Evolutionary conservation across 2,329 filamentous ascomycete species (phyloP), one percentile per base, ranked within the genome.

Genomic region (Aspergillus carbonarius): DNA sequence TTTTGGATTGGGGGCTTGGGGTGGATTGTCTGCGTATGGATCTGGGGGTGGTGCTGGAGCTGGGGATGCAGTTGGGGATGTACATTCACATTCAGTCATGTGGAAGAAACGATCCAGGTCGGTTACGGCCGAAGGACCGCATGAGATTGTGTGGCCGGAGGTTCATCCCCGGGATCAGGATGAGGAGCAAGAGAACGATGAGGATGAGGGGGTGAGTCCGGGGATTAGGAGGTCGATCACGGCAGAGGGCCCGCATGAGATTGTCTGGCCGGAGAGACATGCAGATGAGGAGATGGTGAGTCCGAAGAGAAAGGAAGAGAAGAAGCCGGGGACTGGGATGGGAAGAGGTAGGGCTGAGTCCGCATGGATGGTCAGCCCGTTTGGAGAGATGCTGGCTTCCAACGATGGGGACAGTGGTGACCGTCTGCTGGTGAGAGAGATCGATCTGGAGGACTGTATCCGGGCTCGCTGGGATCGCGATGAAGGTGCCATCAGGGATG

Each of bases 211-310:
- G 27, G 34, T 25, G 15, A 18, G 34, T 27, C 2, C 20, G 13
- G 25, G 17, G 17, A 17, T 56, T 15, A 67, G 67, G 37, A 63
- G 66, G 7, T 70, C 65, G n/a, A 65, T 70, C 37, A 76, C 68
- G 50, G 71, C 66, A 2, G 70, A 78, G 55, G 75, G 78, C 17
- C 75, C 74, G 32, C 76, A 83, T 62, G 80, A 82, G 58, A 80
- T 81, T 40, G 76, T 78, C 44, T 77, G 78, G 69, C 77, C 78
- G 9, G 66, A 30, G 3, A 9, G 12, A 23, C 40, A 17, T 30
- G 5, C n/a, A 10, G 44, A 17, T 17, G 44, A 27, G 23, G 25
- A 47, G 12, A 62, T 7, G 40, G 57, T 12, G 10, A 13, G 25
- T 30, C 44, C 23, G 9, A 17, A 25, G 23, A 48, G 25, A 30